Percentiles rank a stretch among this genome's conserved stretches.
These are phyloP conservation scores for Boechera retrofracta DNA, from an alignment of 345 rosid genomes.

Conservation along the genomic window DNA sequence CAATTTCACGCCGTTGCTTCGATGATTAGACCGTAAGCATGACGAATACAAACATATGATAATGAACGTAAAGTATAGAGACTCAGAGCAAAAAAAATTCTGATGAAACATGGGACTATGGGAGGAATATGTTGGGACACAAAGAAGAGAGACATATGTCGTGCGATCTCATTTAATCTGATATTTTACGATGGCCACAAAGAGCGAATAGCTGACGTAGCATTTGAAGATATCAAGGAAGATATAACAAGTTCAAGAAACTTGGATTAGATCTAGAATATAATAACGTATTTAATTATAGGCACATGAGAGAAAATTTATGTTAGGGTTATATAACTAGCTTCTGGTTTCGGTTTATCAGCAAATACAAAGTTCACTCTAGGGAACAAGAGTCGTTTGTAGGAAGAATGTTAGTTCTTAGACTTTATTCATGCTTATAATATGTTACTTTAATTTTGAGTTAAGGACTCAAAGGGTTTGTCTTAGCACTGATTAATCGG, in stretches of 20 bases:
- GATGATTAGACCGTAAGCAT: conserved; percentile 22
- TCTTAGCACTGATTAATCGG: too few relatives aligned
- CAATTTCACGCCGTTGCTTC: conserved; percentile 4
- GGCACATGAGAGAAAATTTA: neutral
- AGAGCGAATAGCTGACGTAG: neutral
- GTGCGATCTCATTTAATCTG: neutral
- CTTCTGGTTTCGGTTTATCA: neutral
- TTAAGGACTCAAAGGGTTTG: neutral
- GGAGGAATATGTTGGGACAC: neutral
- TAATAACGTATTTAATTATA: neutral
- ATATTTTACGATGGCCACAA: neutral
- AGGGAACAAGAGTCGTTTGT: neutral
- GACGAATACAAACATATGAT: neutral
- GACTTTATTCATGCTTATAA: neutral
- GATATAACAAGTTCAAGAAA: neutral
- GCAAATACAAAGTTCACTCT: neutral
- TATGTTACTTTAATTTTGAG: neutral
- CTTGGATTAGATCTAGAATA: neutral
- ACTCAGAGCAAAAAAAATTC: neutral
- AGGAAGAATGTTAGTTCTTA: neutral
- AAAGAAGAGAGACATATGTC: neutral
- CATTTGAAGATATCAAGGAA: neutral
- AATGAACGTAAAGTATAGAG: neutral
- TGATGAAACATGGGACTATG: neutral
- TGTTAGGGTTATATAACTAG: neutral